A percentile compares a stretch with the other conserved stretches of the same genome.
Evolutionary conservation across 257 asterid genomes (phyloP).

Genomic region (Ophiorrhiza pumila): DNA sequence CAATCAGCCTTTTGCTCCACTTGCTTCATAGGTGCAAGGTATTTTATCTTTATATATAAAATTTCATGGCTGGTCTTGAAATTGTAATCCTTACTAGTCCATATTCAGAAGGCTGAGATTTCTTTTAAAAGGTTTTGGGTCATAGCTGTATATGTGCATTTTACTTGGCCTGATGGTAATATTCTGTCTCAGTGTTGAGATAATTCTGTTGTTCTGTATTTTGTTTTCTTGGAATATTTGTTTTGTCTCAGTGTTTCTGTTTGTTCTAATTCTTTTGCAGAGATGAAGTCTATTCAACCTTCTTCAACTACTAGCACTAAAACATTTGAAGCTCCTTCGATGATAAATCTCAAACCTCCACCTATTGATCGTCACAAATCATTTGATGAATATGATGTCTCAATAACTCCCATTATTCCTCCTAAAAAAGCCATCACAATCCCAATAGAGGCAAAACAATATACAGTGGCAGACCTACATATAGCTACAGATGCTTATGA

Average conservation of each 20-base stretch:
- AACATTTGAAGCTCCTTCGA: constrained; percentile 56
- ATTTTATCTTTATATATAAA: constrained; percentile 6
- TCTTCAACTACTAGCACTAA: constrained; percentile 41
- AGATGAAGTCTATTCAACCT: constrained; percentile 52
- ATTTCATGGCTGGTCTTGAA: constrained; percentile 6
- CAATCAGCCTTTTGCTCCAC: constrained; percentile 71
- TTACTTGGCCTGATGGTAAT: background rate
- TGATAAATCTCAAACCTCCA: constrained; percentile 74
- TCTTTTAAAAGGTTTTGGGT: background rate
- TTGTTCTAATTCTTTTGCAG: constrained; percentile 36
- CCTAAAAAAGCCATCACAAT: constrained; percentile 56
- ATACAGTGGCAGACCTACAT: constrained; percentile 85
- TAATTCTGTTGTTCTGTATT: background rate
- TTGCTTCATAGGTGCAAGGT: constrained; percentile 61
- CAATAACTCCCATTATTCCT: constrained; percentile 56
- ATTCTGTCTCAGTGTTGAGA: background rate
- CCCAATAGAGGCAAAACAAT: constrained; percentile 58
- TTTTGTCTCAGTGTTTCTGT: background rate
- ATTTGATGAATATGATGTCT: constrained; percentile 67
- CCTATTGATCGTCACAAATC: constrained; percentile 75
- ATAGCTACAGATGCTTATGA: constrained; percentile 88
- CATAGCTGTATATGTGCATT: background rate
- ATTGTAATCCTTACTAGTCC: background rate
- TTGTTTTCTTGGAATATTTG: background rate
- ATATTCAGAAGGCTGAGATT: background rate